Base-by-base conservation (phyloP, 2,329 filamentous ascomycete species). In the Alternaria novae-zelandiae region DNA sequence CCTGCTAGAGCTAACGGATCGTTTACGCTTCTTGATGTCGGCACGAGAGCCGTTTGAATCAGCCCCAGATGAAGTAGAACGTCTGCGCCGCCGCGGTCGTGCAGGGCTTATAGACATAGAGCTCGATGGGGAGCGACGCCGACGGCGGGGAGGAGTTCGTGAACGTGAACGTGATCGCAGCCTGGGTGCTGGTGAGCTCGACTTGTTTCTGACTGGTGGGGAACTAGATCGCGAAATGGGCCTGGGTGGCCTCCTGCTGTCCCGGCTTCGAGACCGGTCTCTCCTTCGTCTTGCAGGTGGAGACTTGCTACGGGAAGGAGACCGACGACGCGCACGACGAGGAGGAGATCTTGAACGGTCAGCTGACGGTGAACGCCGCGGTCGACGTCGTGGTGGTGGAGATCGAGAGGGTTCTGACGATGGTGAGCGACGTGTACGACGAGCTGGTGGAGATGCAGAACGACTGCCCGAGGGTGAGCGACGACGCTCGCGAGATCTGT, bases 161-260 rank as follows among this genome's bases (percentile, higher is more conserved):
- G 77, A 77, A 46, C 65, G 67, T 43, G 78, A 77, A 62, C 68
- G 66, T 58, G 80, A 82, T 55, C 57, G 61, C 72, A 79, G 58
- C 69, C 75, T 86, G 81, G 83, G 80, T 78, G 83, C 83, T 81
- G 79, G 85, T 86, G 86, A 87, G 84, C 84, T 84, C 72, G 83
- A 84, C 75, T 81, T 81, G 49, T 30, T 53, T 53, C 49, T 53
- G 71, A 81, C 77, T 81, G 78, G 81, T 72, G 81, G 82, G 77
- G 82, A 79, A 70, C 72, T 77, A 76, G 85, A 85, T 82, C 83
- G 81, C 73, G 81, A 79, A 79, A 81, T 82, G 79, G 83, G 74
- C 54, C 64, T 70, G 28, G 68, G 65, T 61, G 71, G 70, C 66
- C 72, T 75, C 63, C 69, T 69, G 58, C 70, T 74, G 58, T 75